These are phyloP conservation scores for Penicillium subrubescens DNA, from an alignment of 495 filamentous ascomycete species.

Conservation along the genomic window DNA sequence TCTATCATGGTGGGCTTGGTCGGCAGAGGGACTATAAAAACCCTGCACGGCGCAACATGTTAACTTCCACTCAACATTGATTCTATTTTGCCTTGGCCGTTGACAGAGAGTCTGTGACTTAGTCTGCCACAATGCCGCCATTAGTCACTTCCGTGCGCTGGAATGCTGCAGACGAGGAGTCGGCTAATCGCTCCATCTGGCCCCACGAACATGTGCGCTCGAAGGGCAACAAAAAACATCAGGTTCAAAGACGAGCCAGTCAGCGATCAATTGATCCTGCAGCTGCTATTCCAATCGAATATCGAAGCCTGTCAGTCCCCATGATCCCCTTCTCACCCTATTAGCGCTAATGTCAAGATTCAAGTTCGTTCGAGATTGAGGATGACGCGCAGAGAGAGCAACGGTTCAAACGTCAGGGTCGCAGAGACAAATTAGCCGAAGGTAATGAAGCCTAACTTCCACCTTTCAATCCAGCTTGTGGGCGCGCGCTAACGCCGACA, in stretches of 20 bases:
- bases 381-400: conserved; percentile 6
- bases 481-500: not conserved
- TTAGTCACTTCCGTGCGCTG: not conserved
- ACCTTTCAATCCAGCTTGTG: not conserved
- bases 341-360: not conserved
- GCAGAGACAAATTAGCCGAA: conserved; percentile 12
- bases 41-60: not conserved
- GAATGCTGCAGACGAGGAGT: not conserved
- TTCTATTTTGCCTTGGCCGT: not conserved
- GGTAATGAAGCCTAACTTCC: not conserved
- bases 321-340: not conserved
- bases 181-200: not conserved
- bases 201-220: not conserved
- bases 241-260: not conserved
- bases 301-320: conserved; percentile 40
- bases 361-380: conserved; percentile 16
- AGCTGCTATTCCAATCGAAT: conserved; percentile 22
- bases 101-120: not conserved
- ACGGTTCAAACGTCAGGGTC: not conserved
- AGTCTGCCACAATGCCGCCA: not conserved
- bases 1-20: not conserved
- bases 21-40: not conserved
- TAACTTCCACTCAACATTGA: not conserved
- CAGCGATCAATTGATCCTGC: conserved; percentile 10
- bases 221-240: not conserved